A percentile compares a stretch with the other conserved stretches of the same genome.
phyloP scores from a whole-genome alignment of 768 basidiomycete genomes.

The Tulasnella sp. region DNA sequence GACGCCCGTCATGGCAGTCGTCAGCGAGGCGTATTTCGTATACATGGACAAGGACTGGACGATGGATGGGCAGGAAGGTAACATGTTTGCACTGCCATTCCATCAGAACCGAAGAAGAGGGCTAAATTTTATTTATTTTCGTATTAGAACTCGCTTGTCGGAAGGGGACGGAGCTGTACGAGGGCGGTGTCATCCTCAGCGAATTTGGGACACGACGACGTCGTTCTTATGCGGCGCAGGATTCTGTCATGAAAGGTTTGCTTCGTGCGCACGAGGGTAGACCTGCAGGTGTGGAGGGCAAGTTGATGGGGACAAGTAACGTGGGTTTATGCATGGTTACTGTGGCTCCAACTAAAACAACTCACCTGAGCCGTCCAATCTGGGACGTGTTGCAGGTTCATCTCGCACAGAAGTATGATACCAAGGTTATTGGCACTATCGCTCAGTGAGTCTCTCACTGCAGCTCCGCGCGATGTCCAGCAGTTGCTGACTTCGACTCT shows the following conservation, averaged over 20 bases:
- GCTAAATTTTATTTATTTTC: neutral
- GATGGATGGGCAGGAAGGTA: constrained; percentile 69
- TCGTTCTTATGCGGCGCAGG: constrained; percentile 63
- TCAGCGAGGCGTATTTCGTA: constrained; percentile 83
- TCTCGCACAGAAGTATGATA: constrained; percentile 64
- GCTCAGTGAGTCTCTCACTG: constrained; percentile 47
- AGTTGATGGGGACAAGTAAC: constrained; percentile 79
- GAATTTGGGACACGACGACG: constrained; percentile 84
- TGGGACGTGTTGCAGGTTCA: constrained; percentile 44
- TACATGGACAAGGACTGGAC: constrained; percentile 71
- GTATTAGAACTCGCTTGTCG: constrained; percentile 55
- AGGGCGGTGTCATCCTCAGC: constrained; percentile 58
- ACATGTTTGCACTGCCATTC: constrained; percentile 12
- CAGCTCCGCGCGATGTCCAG: constrained; percentile 15
- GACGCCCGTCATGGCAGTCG: constrained; percentile 84
- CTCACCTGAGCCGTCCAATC: neutral
- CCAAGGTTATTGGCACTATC: constrained; percentile 68
- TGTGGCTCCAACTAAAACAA: neutral
- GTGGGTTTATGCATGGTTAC: constrained; percentile 34
- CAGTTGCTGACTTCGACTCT: neutral
- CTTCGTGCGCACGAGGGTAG: constrained; percentile 50
- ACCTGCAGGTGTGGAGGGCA: constrained; percentile 33
- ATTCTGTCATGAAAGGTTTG: constrained; percentile 61
- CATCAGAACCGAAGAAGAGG: neutral
- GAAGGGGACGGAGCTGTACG: constrained; percentile 57